Percentiles rank a stretch among this genome's conserved stretches.
phyloP scores from a whole-genome alignment of 306 rosid genomes.

The Arachis hypogaea region DNA sequence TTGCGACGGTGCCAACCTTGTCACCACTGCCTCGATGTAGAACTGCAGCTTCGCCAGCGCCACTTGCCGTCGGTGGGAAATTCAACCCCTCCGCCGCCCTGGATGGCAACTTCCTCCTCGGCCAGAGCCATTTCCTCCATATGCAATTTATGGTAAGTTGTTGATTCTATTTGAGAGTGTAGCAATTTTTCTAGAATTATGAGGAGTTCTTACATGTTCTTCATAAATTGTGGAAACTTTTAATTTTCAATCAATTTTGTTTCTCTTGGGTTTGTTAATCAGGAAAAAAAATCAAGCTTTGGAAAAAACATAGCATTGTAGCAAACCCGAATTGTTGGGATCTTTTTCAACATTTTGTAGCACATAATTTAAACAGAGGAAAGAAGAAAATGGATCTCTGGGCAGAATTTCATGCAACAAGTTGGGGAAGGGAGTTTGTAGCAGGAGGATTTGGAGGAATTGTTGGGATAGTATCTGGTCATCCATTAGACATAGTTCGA shows the following conservation, averaged over 20 bases:
- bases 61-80: too few relatives aligned
- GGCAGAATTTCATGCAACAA: slow-evolving; percentile 78
- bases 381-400: slow-evolving; percentile 66
- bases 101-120: too few relatives aligned
- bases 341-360: not conserved
- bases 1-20: too few relatives aligned
- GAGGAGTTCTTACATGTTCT: too few relatives aligned
- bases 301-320: not conserved
- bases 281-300: not conserved
- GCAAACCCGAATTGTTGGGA: not conserved
- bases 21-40: too few relatives aligned
- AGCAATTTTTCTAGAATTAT: too few relatives aligned
- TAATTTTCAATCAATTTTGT: not conserved
- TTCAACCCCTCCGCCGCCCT: too few relatives aligned
- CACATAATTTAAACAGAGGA: not conserved
- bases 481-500: slow-evolving; percentile 81
- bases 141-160: too few relatives aligned
- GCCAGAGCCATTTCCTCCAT: too few relatives aligned
- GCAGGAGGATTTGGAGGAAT: slow-evolving; percentile 91
- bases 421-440: slow-evolving; percentile 86
- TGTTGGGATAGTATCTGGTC: slow-evolving; percentile 81
- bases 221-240: not conserved
- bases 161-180: too few relatives aligned
- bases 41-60: too few relatives aligned
- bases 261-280: not conserved